Evolutionary conservation across 192 early-diverging fungal species (phyloP).

Genomic region (Coemansia sp.): DNA sequence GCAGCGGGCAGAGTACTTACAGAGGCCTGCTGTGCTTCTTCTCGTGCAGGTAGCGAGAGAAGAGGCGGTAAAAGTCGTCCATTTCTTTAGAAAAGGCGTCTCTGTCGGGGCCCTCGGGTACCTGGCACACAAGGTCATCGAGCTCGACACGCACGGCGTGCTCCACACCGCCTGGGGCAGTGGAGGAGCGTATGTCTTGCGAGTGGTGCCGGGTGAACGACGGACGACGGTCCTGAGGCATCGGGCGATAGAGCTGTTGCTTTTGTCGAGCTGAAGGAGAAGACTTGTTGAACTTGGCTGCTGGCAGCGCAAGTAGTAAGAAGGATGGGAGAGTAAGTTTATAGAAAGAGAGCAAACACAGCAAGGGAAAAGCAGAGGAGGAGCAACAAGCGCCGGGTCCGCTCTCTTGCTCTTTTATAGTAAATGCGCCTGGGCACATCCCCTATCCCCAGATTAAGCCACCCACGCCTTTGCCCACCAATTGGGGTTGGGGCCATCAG

Average conservation of each 20-base stretch:
- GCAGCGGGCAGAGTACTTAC: constrained; percentile 34
- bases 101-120: constrained; percentile 40
- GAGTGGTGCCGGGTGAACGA: constrained; percentile 53
- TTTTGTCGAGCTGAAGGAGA: neutral
- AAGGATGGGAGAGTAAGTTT: neutral
- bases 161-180: constrained; percentile 43
- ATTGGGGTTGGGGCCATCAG: constrained; percentile 15
- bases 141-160: constrained; percentile 51
- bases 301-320: neutral
- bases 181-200: constrained; percentile 48
- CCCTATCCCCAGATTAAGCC: neutral
- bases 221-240: constrained; percentile 46
- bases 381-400: constrained; percentile 5
- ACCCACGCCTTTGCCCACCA: neutral
- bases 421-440: constrained; percentile 2
- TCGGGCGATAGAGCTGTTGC: constrained; percentile 6
- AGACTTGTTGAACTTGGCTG: neutral
- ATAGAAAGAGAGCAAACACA: neutral
- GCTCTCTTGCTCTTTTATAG: constrained; percentile 2
- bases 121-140: constrained; percentile 36
- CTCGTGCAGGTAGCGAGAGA: constrained; percentile 83
- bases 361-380: neutral
- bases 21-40: constrained; percentile 56
- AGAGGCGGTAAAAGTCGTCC: constrained; percentile 82
- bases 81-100: constrained; percentile 71